Evolutionary conservation across 108 stramenopile genomes (phyloP), one percentile per base, ranked within the genome.

Genomic region (Fragilaria crotonensis): DNA sequence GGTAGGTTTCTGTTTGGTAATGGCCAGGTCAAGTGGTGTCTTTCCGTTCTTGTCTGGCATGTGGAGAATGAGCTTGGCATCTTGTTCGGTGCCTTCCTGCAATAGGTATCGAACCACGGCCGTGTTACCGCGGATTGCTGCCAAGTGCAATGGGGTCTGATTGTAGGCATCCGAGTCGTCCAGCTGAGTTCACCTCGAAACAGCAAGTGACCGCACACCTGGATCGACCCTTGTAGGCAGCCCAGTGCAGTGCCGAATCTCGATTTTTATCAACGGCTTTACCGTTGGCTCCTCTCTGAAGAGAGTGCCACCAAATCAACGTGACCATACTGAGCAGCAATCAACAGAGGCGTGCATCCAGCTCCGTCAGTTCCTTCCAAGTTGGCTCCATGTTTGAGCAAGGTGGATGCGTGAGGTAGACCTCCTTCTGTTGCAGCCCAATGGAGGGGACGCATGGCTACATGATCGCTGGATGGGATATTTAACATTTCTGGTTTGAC

Each of bases 191-290:
- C 62, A 64, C 48, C 56, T 63, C 67, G 79, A 63, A 89, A 88
- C 17, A 82, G 59, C n/a, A 98, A 59, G 63, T 96, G 63, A 44
- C 89, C 93, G 53, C 93, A 79, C 5, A 98, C 89, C 44, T 81
- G 73, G 25, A 90, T 73, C 49, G 78, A 77, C 30, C 94, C 97
- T 70, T 98, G 70, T 96, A 96, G 29, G 95, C 92, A 3, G 95
- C 97, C 97, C 97, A 98, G 63, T 98, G 97, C 52, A 94, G 58
- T 1, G 94, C 93, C 5, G 93, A 83, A 63, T 98, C 97, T n/a
- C 71, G 60, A 52, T 67, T 80, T 19, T 71, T 63, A 72, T 98
- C 97, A 9, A 88, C 67, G 26, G 86, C 85, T 21, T 68, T 58
- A 21, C 81, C 58, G 57, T 92, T 70, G 14, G 95, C 94, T 29